Conservation (phyloP, 2,329 filamentous ascomycete genomes). For the Fusarium sp. region DNA sequence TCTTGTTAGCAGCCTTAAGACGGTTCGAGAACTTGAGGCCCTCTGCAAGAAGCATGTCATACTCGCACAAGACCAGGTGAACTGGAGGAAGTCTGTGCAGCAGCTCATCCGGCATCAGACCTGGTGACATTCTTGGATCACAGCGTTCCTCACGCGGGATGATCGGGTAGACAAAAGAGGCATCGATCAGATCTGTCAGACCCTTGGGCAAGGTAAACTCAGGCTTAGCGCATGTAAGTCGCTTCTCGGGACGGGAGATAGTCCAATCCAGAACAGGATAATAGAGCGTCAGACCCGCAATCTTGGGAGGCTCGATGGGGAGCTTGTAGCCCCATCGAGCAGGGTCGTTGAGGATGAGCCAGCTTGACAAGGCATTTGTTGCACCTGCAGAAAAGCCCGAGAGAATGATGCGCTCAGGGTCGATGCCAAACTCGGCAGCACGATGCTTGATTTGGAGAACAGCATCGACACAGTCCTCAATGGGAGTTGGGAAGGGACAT, state of each 20-base stretch:
- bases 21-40: slow-evolving; percentile 72
- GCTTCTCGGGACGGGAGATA: slow-evolving; percentile 67
- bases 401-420: slow-evolving; percentile 67
- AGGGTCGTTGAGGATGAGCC: slow-evolving; percentile 61
- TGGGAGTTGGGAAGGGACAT: slow-evolving; percentile 72
- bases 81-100: slow-evolving; percentile 66
- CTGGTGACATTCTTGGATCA: slow-evolving; percentile 70
- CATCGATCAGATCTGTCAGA: slow-evolving; percentile 74
- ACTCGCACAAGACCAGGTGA: slow-evolving; percentile 73
- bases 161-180: slow-evolving; percentile 70
- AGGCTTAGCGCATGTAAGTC: slow-evolving; percentile 65
- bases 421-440: slow-evolving; percentile 69
- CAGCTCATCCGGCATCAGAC: slow-evolving; percentile 66
- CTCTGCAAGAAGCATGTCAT: slow-evolving; percentile 73
- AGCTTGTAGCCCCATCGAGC: slow-evolving; percentile 56
- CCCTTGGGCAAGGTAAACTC: slow-evolving; percentile 70
- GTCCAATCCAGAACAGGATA: slow-evolving; percentile 75
- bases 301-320: slow-evolving; percentile 58
- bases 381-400: slow-evolving; percentile 76
- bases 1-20: slow-evolving; percentile 57
- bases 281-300: slow-evolving; percentile 69
- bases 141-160: slow-evolving; percentile 60
- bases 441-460: slow-evolving; percentile 71
- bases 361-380: slow-evolving; percentile 65
- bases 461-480: slow-evolving; percentile 75